Evolutionary conservation across 352 stramenopile species (phyloP), one percentile per base, ranked within the genome.

Genomic region (Phytophthora pseudosyringae): DNA sequence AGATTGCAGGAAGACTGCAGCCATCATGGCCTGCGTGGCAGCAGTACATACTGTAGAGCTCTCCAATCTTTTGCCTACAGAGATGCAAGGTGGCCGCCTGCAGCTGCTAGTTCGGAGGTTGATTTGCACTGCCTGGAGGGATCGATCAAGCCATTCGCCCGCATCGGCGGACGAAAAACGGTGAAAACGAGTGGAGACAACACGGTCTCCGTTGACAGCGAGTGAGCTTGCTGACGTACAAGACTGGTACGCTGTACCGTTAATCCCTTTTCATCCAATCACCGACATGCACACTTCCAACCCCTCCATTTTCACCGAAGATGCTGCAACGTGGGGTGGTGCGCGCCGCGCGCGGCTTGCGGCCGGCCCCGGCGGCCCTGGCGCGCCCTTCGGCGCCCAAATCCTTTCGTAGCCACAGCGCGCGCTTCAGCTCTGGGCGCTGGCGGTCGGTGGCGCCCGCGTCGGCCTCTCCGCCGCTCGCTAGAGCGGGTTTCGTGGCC

Each of bases 321-420:
- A 78, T 78, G 73, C 32, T 82, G 58, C 64, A 73, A 53, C 74
- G 71, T 59, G 45, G 59, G 48, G 67, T 69, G 44, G 40, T 57
- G 44, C 64, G 59, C 46, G 33, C 65, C n/a, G 26, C 64, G 16
- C 61, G 56, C 25, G 18, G 50, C 28, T 41, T 73, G 49, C 67
- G 67, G 25, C 54, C 31, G 26, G 7, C 69, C 21, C 21, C 67
- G 9, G 40, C 47, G 11, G 49, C 29, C 9, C 41, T 72, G 21
- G 43, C 56, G 13, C 47, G 63, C 13, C 47, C 56, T 21, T 48
- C 59, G 15, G 13, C 53, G 9, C 41, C 64, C 48, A 71, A 61
- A 40, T 45, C 26, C 33, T 49, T 61, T 4, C 16, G 44, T 18
- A 41, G 6, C 8, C 46, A 25, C 0, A 58, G 35, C 13, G 32